A percentile compares a stretch with the other conserved stretches of the same genome.
These are phyloP conservation scores for Rhizopogon hawkerae DNA, from an alignment of 1,284 basidiomycete genomes.

Conservation along the genomic window DNA sequence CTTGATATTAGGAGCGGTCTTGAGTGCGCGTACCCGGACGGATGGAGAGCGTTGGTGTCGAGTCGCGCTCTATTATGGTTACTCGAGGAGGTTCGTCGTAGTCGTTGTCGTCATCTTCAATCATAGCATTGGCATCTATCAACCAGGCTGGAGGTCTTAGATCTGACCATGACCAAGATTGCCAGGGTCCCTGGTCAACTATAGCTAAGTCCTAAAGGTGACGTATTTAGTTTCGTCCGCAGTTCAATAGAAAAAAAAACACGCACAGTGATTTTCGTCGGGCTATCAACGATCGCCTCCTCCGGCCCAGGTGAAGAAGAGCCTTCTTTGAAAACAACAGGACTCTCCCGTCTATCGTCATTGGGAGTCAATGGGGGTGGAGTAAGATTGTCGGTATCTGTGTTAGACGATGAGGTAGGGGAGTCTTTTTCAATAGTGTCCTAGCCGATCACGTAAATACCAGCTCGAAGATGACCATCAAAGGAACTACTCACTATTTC, in stretches of 20 bases:
- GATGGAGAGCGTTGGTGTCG: slow-evolving; percentile 12
- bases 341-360: slow-evolving; percentile 23
- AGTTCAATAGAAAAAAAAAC: slow-evolving; percentile 11
- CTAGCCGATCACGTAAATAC: background rate
- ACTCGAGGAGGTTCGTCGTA: slow-evolving; percentile 13
- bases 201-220: slow-evolving; percentile 13
- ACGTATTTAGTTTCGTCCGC: slow-evolving; percentile 16
- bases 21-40: slow-evolving; percentile 8
- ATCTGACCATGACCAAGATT: slow-evolving; percentile 27
- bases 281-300: background rate
- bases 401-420: slow-evolving; percentile 23
- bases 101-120: slow-evolving; percentile 16
- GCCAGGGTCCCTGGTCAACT: slow-evolving; percentile 23
- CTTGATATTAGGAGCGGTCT: slow-evolving; percentile 12
- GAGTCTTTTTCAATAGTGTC: slow-evolving; percentile 16
- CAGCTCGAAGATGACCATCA: background rate
- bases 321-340: slow-evolving; percentile 14
- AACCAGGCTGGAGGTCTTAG: slow-evolving; percentile 23
- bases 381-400: slow-evolving; percentile 22
- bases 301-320: slow-evolving; percentile 17
- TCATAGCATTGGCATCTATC: slow-evolving; percentile 3
- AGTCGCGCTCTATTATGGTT: slow-evolving; percentile 10
- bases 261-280: slow-evolving; percentile 18
- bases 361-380: slow-evolving; percentile 33
- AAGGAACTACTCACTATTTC: slow-evolving; percentile 16